Percentiles rank a stretch among this genome's conserved stretches.
These are phyloP conservation scores for Boehmeria nivea DNA, from an alignment of 306 rosid species.

Conservation along the genomic window DNA sequence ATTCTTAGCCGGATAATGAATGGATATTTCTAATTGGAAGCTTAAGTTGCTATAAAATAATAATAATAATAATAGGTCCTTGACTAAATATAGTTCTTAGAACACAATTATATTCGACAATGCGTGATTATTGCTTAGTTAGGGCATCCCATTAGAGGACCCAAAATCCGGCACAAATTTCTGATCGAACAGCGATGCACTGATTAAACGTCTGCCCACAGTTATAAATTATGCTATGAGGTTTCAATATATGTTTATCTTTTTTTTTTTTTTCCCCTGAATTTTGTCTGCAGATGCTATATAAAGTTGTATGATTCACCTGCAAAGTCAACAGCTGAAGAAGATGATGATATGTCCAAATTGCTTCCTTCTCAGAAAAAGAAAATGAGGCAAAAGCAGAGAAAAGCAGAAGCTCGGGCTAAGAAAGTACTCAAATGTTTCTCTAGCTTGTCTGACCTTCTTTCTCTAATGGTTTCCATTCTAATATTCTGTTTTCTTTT, in stretches of 20 bases:
- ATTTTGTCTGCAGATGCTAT: constrained; percentile 75
- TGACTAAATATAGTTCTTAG: too few relatives aligned
- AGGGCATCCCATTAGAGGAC: too few relatives aligned
- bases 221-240: too few relatives aligned
- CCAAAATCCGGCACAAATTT: too few relatives aligned
- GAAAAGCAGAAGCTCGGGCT: constrained; percentile 94
- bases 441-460: constrained; percentile 18
- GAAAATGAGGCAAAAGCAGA: constrained; percentile 91
- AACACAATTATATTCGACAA: too few relatives aligned
- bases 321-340: constrained; percentile 64
- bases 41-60: too few relatives aligned
- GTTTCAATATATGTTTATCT: neutral
- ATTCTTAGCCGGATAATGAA: neutral
- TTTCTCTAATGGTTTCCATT: constrained; percentile 11
- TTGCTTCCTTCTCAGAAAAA: constrained; percentile 92
- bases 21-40: too few relatives aligned
- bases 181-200: too few relatives aligned
- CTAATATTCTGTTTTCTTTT: constrained; percentile 25
- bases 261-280: constrained; percentile 4
- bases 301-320: constrained; percentile 86
- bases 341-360: constrained; percentile 73
- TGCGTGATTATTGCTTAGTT: too few relatives aligned
- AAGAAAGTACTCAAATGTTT: constrained; percentile 57
- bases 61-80: too few relatives aligned
- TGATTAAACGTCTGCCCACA: too few relatives aligned